phyloP scores from a whole-genome alignment of 257 asterid genomes.

The Lycium barbarum region DNA sequence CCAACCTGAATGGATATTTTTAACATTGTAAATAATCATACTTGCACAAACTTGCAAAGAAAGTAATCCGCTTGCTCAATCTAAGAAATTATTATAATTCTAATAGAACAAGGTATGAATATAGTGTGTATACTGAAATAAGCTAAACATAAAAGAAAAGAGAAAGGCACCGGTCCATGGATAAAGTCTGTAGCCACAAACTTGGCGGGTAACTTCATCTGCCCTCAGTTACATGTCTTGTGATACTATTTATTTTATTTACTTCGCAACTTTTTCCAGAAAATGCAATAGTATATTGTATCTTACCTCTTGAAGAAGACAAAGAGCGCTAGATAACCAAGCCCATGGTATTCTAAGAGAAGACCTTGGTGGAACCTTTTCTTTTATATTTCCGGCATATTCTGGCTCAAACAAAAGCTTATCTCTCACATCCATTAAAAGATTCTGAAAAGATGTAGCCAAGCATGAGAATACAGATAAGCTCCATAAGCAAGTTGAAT shows the following conservation, averaged over 20 bases:
- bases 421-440: conserved; percentile 93
- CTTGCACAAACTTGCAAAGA: conserved; percentile 26
- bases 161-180: background rate
- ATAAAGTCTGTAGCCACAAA: background rate
- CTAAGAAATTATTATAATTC: background rate
- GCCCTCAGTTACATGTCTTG: background rate
- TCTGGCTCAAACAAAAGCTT: conserved; percentile 97
- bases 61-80: conserved; percentile 15
- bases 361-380: conserved; percentile 80
- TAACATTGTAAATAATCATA: background rate
- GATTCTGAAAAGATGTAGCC: conserved; percentile 58
- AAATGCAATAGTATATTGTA: background rate
- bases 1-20: conserved; percentile 67
- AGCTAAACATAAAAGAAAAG: conserved; percentile 9
- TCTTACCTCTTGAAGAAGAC: conserved; percentile 96
- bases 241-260: background rate
- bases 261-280: conserved; percentile 20
- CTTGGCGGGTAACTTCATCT: conserved; percentile 7
- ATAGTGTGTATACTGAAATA: background rate
- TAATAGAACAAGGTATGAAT: background rate
- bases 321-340: conserved; percentile 95
- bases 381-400: conserved; percentile 88
- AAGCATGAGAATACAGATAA: conserved; percentile 29
- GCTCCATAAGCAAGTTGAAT: background rate
- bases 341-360: conserved; percentile 87